These are phyloP conservation scores for Posidonia oceanica DNA, from an alignment of 116 monocot genomes.

Conservation along the genomic window DNA sequence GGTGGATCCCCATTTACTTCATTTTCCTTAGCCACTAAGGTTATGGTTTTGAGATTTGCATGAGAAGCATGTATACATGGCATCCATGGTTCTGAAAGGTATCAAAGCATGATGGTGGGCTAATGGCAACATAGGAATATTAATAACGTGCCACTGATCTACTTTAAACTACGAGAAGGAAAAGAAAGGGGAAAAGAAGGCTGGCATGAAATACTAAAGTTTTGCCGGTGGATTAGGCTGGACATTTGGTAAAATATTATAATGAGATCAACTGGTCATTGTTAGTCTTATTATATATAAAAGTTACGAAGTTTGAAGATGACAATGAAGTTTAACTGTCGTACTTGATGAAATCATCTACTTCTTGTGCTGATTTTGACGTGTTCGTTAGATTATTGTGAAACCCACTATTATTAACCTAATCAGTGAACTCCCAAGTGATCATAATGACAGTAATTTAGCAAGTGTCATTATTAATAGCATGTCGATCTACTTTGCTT, in stretches of 20 bases:
- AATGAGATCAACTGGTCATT: not conserved
- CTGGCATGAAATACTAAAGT: not conserved
- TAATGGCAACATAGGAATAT: not conserved
- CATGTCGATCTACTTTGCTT: too few species aligned
- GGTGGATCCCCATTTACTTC: not conserved
- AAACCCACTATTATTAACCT: too few species aligned
- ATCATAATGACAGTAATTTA: too few species aligned
- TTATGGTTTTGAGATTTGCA: conserved; percentile 1
- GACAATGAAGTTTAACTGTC: too few species aligned
- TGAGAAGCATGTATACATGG: not conserved
- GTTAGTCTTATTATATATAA: too few species aligned
- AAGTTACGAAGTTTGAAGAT: too few species aligned
- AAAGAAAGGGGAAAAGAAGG: not conserved
- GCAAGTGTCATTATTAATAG: too few species aligned
- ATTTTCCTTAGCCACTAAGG: conserved; percentile 11
- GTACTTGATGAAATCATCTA: too few species aligned
- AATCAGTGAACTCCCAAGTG: too few species aligned
- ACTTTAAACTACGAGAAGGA: not conserved
- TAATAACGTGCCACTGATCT: not conserved
- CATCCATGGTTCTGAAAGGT: too few species aligned
- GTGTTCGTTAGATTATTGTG: too few species aligned
- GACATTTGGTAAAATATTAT: not conserved
- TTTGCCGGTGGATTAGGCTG: not conserved
- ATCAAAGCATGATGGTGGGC: not conserved
- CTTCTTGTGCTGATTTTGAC: too few species aligned